A percentile compares a stretch with the other conserved stretches of the same genome.
Conservation (phyloP, 176 grass and related monocot species). For the Musa troglodytarum region DNA sequence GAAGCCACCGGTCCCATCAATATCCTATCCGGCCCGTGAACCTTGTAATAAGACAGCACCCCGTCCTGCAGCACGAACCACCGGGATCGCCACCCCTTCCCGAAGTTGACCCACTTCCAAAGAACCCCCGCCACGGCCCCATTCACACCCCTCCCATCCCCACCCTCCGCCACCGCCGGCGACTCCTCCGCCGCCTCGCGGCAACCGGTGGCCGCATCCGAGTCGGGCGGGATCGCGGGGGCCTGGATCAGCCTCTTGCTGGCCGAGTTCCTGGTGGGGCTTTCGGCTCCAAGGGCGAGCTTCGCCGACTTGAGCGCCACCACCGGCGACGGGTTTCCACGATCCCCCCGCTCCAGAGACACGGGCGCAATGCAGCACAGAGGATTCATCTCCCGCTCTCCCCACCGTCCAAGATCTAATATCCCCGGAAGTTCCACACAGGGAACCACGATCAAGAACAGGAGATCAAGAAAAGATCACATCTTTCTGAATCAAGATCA, state of each 20-base stretch:
- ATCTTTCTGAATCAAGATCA: background rate
- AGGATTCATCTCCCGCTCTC: conserved; percentile 1
- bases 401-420: background rate
- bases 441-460: background rate
- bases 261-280: background rate
- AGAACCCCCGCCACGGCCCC: conserved; percentile 45
- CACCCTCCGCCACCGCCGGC: conserved; percentile 4
- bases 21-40: conserved; percentile 43
- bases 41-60: conserved; percentile 86
- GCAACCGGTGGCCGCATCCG: background rate
- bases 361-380: conserved; percentile 20
- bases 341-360: conserved; percentile 12
- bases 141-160: background rate
- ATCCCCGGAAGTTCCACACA: background rate
- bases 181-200: background rate
- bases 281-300: background rate
- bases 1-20: conserved; percentile 24
- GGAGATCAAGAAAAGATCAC: background rate
- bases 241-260: conserved; percentile 11
- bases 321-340: conserved; percentile 3
- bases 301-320: background rate
- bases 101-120: conserved; percentile 97
- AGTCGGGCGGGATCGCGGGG: background rate
- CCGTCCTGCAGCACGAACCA: conserved; percentile 86
- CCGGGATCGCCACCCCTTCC: conserved; percentile 77